Base-by-base conservation (phyloP, 371 early-diverging fungal species). In the Mucor circinelloides region DNA sequence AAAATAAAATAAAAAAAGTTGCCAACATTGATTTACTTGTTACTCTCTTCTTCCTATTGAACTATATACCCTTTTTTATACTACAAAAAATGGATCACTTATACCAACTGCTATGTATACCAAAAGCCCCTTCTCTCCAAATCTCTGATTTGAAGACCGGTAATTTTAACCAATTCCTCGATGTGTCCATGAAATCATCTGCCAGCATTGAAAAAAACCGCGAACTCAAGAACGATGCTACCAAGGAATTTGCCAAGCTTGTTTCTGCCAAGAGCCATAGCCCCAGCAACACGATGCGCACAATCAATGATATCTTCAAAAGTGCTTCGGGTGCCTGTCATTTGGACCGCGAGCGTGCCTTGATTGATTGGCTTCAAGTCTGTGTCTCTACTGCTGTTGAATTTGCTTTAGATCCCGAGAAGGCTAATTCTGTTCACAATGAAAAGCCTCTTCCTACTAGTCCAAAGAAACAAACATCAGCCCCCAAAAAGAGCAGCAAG, bases 341-440 rank as follows among this genome's bases (percentile, higher is more conserved):
- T 30, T 62, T 63, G 40, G 69, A 73, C 13, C 46, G 60, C 21
- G 81, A 83, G 31, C 70, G 76, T 21, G 71, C 74, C 38, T 66
- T 79, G 56, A 50, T 83, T 6, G 69, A 74, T 40, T 83, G 84
- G 84, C 64, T 83, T 44, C 73, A 77, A 25, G 63, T 69, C 13
- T 79, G 79, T 63, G 81, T 83, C n/a, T 59, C 63, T 6, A 64
- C 71, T 19, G 74, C 76, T 5, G 68, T 81, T 12, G 63, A 77
- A 58, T 68, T 68, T 61, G 76, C 58, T 13, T 55, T 79, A 15
- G 56, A 64, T 40, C 55, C 61, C 15, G 21, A n/a, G 15, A 17
- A 48, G 10, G 62, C 46, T 28, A 40, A 54, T 17, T 10, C 17
- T 15, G 31, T 50, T 31, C 13, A 13, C 5, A 27, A 36, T 1